A percentile compares a stretch with the other conserved stretches of the same genome.
These are phyloP conservation scores for Globisporangium alternatum DNA, from an alignment of 352 stramenopile species.

Conservation along the genomic window DNA sequence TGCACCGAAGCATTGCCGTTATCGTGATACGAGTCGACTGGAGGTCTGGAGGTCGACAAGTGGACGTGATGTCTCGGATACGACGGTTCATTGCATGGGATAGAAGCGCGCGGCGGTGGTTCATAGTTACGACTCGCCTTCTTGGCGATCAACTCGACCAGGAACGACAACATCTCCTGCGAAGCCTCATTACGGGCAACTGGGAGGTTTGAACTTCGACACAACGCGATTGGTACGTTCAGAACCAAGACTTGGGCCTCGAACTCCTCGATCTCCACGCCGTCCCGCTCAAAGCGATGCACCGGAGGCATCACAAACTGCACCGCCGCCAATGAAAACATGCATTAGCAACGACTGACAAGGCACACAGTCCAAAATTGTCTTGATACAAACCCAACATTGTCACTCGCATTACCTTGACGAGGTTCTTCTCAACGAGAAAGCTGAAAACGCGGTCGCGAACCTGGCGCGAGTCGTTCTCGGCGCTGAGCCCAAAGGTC, in stretches of 20 bases:
- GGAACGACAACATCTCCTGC: slow-evolving; percentile 41
- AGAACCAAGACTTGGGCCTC: slow-evolving; percentile 39
- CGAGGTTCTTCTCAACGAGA: slow-evolving; percentile 37
- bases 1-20: background rate
- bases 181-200: slow-evolving; percentile 38
- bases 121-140: slow-evolving; percentile 12
- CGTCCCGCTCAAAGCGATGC: slow-evolving; percentile 8
- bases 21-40: background rate
- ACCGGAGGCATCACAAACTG: slow-evolving; percentile 17
- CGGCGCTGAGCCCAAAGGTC: slow-evolving; percentile 36
- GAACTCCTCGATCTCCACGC: slow-evolving; percentile 19
- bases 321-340: background rate
- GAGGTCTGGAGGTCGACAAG: background rate
- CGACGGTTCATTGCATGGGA: background rate
- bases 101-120: background rate
- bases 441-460: slow-evolving; percentile 49
- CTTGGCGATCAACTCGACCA: slow-evolving; percentile 34
- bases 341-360: background rate
- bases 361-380: background rate
- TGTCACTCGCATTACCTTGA: slow-evolving; percentile 27
- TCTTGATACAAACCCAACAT: background rate
- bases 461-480: slow-evolving; percentile 39
- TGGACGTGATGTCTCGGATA: background rate
- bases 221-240: slow-evolving; percentile 33
- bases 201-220: slow-evolving; percentile 21